Evolutionary conservation across 257 asterid genomes (phyloP).

Genomic region (Fraxinus excelsior): DNA sequence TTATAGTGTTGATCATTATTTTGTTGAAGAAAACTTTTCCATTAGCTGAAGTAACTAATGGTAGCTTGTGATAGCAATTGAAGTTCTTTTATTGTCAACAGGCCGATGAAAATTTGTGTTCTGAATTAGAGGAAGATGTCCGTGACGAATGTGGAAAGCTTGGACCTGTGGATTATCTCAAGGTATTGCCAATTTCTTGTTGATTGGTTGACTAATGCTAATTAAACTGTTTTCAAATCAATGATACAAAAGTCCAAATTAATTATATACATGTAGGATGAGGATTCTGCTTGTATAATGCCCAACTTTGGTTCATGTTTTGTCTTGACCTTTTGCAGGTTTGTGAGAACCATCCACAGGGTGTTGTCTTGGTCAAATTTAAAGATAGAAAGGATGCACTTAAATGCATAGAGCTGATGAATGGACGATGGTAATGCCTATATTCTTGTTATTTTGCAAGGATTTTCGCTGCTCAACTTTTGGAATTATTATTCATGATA

Average conservation of each 20-base stretch:
- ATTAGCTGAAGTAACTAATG: neutral
- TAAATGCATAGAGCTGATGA: slow-evolving; percentile 89
- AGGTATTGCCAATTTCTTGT: slow-evolving; percentile 44
- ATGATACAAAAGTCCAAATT: neutral
- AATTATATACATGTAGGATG: neutral
- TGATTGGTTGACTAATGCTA: neutral
- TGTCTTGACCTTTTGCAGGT: slow-evolving; percentile 47
- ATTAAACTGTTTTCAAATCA: neutral
- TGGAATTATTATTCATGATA: neutral
- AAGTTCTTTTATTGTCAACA: slow-evolving; percentile 31
- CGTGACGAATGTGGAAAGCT: slow-evolving; percentile 81
- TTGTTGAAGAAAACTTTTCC: neutral
- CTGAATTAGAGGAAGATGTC: slow-evolving; percentile 84
- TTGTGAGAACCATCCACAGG: slow-evolving; percentile 90
- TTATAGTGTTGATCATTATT: neutral
- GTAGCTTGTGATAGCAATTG: neutral
- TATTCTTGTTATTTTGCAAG: slow-evolving; percentile 8
- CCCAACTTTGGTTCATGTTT: slow-evolving; percentile 19
- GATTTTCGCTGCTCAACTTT: neutral
- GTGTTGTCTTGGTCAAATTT: slow-evolving; percentile 79
- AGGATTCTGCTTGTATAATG: neutral
- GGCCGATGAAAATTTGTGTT: slow-evolving; percentile 69
- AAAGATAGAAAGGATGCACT: slow-evolving; percentile 79
- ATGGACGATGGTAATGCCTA: slow-evolving; percentile 77
- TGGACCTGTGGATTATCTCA: slow-evolving; percentile 83